A percentile compares a stretch with the other conserved stretches of the same genome.
phyloP scores from a whole-genome alignment of 441 rosid species.

The Pelargonium cotyledonis region DNA sequence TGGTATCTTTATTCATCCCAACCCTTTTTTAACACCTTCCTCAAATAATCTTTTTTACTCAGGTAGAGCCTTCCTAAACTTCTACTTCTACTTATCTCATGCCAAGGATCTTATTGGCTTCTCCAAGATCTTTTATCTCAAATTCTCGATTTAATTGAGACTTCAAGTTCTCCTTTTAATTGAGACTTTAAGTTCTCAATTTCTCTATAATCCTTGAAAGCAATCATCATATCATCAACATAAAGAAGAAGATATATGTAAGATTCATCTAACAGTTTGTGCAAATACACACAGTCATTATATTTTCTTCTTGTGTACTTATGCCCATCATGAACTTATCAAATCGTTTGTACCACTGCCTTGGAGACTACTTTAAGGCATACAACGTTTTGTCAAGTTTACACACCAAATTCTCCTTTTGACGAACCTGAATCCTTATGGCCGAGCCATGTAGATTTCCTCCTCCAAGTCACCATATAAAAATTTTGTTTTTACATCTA shows the following conservation, averaged over 20 bases:
- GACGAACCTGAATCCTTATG: neutral
- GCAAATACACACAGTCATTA: neutral
- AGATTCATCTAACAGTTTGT: neutral
- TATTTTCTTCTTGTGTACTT: neutral
- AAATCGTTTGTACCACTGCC: neutral
- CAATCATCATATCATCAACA: slow-evolving; percentile 13
- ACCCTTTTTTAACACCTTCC: neutral
- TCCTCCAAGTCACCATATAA: neutral
- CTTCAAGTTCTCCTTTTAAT: slow-evolving; percentile 8
- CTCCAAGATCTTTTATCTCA: slow-evolving; percentile 7
- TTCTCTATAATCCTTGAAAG: neutral
- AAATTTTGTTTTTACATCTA: neutral
- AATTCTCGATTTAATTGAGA: neutral
- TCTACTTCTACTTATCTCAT: neutral
- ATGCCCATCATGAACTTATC: neutral
- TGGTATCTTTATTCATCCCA: neutral
- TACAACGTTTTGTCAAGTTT: neutral
- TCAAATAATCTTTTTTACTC: neutral
- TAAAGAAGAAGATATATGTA: slow-evolving; percentile 1
- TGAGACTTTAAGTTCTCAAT: too few species aligned
- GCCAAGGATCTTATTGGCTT: neutral
- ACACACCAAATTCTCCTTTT: neutral
- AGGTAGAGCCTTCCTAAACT: neutral
- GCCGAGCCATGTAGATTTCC: neutral
- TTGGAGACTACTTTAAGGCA: neutral